Evolutionary conservation across 352 stramenopile species (phyloP).

Genomic region (Pythium vanterpoolii): DNA sequence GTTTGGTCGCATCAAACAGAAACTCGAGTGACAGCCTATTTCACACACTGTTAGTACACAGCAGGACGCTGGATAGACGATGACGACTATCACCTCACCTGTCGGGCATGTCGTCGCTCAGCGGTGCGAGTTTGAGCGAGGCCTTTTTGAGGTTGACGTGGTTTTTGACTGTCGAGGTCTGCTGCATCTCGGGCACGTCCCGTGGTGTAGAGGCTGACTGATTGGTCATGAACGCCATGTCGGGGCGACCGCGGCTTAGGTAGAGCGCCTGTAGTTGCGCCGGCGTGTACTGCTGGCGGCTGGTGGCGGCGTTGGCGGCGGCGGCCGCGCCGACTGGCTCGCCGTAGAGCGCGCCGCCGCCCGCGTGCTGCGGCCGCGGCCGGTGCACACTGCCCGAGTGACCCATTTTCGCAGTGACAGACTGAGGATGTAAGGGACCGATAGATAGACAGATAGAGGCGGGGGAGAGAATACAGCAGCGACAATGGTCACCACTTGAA

Average conservation of each 20-base stretch:
- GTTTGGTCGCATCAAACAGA: conserved; percentile 75
- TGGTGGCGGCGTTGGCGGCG: conserved; percentile 29
- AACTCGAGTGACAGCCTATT: conserved; percentile 48
- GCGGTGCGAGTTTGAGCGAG: conserved; percentile 52
- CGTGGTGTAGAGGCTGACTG: conserved; percentile 38
- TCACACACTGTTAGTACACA: not conserved
- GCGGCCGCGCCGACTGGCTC: conserved; percentile 41
- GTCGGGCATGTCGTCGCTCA: conserved; percentile 18
- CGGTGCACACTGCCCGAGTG: conserved; percentile 72
- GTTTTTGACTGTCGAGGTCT: conserved; percentile 80
- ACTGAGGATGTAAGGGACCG: not conserved
- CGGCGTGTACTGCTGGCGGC: conserved; percentile 61
- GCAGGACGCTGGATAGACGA: not conserved
- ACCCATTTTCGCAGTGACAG: conserved; percentile 37
- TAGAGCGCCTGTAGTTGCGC: conserved; percentile 84
- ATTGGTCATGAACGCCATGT: conserved; percentile 86
- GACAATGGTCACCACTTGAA: not conserved
- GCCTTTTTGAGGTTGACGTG: conserved; percentile 84
- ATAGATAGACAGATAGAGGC: not conserved
- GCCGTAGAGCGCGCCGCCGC: conserved; percentile 55
- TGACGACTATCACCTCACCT: conserved; percentile 3
- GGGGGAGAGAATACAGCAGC: not conserved
- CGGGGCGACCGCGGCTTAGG: conserved; percentile 63
- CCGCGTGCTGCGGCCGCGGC: conserved; percentile 12
- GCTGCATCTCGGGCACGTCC: conserved; percentile 77